Evolutionary conservation across 2,329 filamentous ascomycete species (phyloP).

Genomic region (Venturia pyrina): DNA sequence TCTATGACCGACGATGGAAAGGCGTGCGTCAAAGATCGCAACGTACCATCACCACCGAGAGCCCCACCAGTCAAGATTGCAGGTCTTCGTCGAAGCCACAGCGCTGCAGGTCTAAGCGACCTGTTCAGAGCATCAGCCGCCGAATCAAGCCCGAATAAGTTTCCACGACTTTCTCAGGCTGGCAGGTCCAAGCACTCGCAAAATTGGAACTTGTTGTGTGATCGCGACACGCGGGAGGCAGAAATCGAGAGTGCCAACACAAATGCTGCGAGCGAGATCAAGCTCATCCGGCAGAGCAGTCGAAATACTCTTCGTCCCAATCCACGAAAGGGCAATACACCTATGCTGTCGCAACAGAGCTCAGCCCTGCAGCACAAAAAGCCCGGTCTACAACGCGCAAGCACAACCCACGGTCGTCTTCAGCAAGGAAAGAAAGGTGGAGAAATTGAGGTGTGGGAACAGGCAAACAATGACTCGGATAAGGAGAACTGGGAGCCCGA

Average conservation of each 20-base stretch:
- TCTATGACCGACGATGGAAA: conserved; percentile 83
- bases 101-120: conserved; percentile 43
- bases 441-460: conserved; percentile 32
- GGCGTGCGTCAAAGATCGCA: conserved; percentile 66
- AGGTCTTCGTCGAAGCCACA: conserved; percentile 59
- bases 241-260: conserved; percentile 54
- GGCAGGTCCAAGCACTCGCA: conserved; percentile 70
- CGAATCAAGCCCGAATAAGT: conserved; percentile 17
- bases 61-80: conserved; percentile 39
- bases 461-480: conserved; percentile 64
- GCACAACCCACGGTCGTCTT: conserved; percentile 19
- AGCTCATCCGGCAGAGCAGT: conserved; percentile 52
- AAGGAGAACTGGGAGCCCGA: conserved; percentile 81
- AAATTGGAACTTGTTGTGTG: conserved; percentile 85
- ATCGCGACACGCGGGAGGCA: conserved; percentile 66
- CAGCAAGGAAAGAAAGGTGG: conserved; percentile 16
- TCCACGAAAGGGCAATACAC: conserved; percentile 55
- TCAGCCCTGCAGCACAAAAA: conserved; percentile 28
- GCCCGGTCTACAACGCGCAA: conserved; percentile 24
- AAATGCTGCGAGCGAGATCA: conserved; percentile 70
- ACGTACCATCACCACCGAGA: conserved; percentile 56
- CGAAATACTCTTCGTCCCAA: conserved; percentile 43
- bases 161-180: conserved; percentile 38
- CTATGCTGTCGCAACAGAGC: conserved; percentile 24
- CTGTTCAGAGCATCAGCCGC: conserved; percentile 21